A percentile compares a stretch with the other conserved stretches of the same genome.
phyloP scores from a whole-genome alignment of 177 flowering plant species.

The Telopea speciosissima region DNA sequence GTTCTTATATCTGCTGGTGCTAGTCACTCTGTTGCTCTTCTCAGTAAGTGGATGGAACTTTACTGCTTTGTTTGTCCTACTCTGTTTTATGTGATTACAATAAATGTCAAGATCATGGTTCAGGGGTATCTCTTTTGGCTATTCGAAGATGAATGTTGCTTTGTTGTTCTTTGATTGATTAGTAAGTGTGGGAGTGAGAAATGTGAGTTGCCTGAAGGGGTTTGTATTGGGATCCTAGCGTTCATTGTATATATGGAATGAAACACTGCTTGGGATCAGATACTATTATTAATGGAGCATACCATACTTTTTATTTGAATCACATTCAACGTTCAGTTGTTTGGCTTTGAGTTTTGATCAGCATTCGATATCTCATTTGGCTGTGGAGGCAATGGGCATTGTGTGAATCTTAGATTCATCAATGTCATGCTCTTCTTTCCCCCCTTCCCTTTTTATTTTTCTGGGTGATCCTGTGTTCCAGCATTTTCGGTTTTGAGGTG shows the following conservation, averaged over 20 bases:
- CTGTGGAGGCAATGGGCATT: background rate
- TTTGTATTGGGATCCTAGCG: background rate
- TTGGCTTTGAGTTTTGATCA: background rate
- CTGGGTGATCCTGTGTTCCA: too few species aligned
- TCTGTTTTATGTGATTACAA: background rate
- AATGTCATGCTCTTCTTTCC: too few species aligned
- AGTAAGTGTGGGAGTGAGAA: background rate
- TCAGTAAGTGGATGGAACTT: conserved; percentile 39
- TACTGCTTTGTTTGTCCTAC: background rate
- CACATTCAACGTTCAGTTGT: background rate
- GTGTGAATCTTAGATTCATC: too few species aligned
- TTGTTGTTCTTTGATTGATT: background rate
- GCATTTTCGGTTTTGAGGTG: background rate
- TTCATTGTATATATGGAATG: background rate
- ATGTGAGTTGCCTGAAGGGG: background rate
- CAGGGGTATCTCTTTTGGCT: background rate
- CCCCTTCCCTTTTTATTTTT: too few species aligned
- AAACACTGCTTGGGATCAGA: background rate
- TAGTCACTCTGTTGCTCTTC: conserved; percentile 88
- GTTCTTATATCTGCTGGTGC: conserved; percentile 90
- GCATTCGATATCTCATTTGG: background rate
- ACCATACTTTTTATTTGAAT: background rate
- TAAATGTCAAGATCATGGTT: background rate
- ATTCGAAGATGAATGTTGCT: background rate
- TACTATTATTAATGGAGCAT: background rate